Percentiles rank a stretch among this genome's conserved stretches.
Evolutionary conservation across 129 eudicot species (phyloP).

Genomic region (Silybum marianum): DNA sequence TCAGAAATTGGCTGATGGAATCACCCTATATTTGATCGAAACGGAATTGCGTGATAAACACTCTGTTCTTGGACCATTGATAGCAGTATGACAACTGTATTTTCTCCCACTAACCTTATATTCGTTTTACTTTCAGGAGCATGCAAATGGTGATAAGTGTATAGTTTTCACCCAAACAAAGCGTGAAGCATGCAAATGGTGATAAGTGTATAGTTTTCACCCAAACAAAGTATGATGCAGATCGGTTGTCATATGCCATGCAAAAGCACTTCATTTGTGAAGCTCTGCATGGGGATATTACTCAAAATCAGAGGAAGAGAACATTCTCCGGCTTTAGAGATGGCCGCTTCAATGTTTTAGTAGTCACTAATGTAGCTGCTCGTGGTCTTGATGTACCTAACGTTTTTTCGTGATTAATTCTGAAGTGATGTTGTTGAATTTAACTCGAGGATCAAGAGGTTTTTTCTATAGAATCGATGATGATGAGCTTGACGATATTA

Average conservation of each 20-base stretch:
- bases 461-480: too few relatives aligned
- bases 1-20: slow-evolving; percentile 93
- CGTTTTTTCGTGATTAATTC: too few relatives aligned
- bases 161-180: slow-evolving; percentile 92
- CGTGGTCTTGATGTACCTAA: slow-evolving; percentile 86
- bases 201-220: slow-evolving; percentile 90
- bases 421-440: too few relatives aligned
- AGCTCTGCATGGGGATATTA: slow-evolving; percentile 87
- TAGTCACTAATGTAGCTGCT: slow-evolving; percentile 97
- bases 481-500: too few relatives aligned
- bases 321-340: slow-evolving; percentile 79
- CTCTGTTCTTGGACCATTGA: slow-evolving; percentile 66
- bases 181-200: slow-evolving; percentile 95
- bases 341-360: slow-evolving; percentile 67
- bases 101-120: not conserved
- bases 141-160: slow-evolving; percentile 90
- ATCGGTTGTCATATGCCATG: slow-evolving; percentile 62
- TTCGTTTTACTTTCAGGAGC: slow-evolving; percentile 54
- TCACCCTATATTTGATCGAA: slow-evolving; percentile 61
- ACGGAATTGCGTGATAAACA: slow-evolving; percentile 60
- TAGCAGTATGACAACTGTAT: slow-evolving; percentile 43
- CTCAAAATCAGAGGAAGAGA: slow-evolving; percentile 92
- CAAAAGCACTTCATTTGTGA: slow-evolving; percentile 64
- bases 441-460: too few relatives aligned
- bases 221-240: slow-evolving; percentile 96